Conservation (phyloP, 2,329 filamentous ascomycete species). For the Malbranchea zuffiana region DNA sequence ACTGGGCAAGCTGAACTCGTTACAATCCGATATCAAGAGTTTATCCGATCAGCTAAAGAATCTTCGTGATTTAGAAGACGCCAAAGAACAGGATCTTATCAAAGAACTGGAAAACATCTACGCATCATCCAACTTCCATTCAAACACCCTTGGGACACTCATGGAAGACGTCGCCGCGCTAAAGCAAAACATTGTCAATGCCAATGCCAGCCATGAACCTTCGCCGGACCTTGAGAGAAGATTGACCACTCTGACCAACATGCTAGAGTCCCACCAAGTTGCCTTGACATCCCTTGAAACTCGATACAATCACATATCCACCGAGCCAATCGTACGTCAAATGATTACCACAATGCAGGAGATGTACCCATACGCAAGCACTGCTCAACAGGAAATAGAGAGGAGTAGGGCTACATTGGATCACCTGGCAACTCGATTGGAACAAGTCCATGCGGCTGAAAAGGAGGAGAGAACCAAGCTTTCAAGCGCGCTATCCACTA, state of each 20-base stretch:
- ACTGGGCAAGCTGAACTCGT: constrained; percentile 1
- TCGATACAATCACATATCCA: constrained; percentile 42
- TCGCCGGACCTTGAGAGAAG: too few species aligned
- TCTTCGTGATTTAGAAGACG: constrained; percentile 6
- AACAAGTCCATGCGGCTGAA: too few species aligned
- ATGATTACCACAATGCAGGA: constrained; percentile 27
- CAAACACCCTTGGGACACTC: not conserved
- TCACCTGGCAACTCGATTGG: too few species aligned
- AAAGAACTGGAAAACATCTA: constrained; percentile 4
- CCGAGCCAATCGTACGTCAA: constrained; percentile 26
- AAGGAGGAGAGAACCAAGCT: too few species aligned
- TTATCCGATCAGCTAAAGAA: constrained; percentile 7
- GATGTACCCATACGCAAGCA: constrained; percentile 26
- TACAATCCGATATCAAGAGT: constrained; percentile 6
- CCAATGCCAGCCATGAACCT: too few species aligned
- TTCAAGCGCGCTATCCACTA: constrained; percentile 11
- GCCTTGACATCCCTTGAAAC: constrained; percentile 28
- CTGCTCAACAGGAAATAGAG: constrained; percentile 17
- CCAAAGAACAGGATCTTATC: constrained; percentile 4
- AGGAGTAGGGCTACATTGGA: too few species aligned
- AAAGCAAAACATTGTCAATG: not conserved
- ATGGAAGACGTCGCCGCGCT: not conserved
- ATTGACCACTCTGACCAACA: not conserved
- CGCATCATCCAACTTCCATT: not conserved
- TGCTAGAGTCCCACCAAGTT: constrained; percentile 1